Conservation (phyloP, 2,329 filamentous ascomycete genomes). For the Mycosphaerella sp. region DNA sequence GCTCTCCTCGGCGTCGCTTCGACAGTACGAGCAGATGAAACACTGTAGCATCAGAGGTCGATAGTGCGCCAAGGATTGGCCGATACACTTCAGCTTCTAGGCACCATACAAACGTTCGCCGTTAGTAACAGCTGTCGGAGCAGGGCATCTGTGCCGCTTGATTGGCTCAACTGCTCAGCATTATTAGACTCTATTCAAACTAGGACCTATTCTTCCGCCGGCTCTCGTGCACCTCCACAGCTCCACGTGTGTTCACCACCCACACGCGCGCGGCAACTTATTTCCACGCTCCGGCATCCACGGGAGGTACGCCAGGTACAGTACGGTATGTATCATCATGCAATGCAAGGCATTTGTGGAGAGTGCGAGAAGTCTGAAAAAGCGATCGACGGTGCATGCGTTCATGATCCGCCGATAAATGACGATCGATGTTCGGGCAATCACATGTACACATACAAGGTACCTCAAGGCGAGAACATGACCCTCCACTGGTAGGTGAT, state of each 20-base stretch:
- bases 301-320: no score
- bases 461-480: not conserved
- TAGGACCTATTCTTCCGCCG: not conserved
- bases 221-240: not conserved
- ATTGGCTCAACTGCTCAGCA: not conserved
- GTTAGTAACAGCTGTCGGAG: not conserved
- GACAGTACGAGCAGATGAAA: not conserved
- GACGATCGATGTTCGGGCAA: not conserved
- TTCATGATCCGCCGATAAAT: not conserved
- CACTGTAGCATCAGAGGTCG: not conserved
- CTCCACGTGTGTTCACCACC: not conserved
- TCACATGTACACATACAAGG: not conserved
- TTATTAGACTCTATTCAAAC: no score
- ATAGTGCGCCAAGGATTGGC: not conserved
- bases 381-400: not conserved
- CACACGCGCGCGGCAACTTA: not conserved
- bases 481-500: not conserved
- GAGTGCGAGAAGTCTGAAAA: not conserved
- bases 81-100: not conserved
- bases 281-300: not conserved
- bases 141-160: not conserved
- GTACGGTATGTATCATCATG: no score
- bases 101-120: not conserved
- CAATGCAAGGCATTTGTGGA: not conserved
- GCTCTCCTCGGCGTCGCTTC: not conserved